Conservation (phyloP, 176 grass and related monocot species). For the Sorghum bicolor region Sorghum_bicolor_NCBIv3 NC_012873.2:67511001-67511500, state of each 20-base stretch:
- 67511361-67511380: not conserved
- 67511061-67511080: not conserved
- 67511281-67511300: not conserved
- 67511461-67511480: not conserved
- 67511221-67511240: constrained; percentile 16
- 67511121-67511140: constrained; percentile 42
- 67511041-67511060: constrained; percentile 17
- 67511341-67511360: not conserved
- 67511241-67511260: not conserved
- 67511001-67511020: not conserved
- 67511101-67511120: not conserved
- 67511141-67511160: constrained; percentile 60
- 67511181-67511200: not conserved
- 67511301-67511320: constrained; percentile 40
- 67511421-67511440: not conserved
- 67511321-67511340: not conserved
- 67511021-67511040: constrained; percentile 12
- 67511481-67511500: not conserved
- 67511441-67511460: not conserved
- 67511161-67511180: constrained; percentile 41
- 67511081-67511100: not conserved
- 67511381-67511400: not conserved
- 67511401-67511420: not conserved
- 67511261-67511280: not conserved
- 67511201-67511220: not conserved